Evolutionary conservation across 768 basidiomycete genomes (phyloP).

Genomic region (Gloeopeniophorella convolvens): DNA sequence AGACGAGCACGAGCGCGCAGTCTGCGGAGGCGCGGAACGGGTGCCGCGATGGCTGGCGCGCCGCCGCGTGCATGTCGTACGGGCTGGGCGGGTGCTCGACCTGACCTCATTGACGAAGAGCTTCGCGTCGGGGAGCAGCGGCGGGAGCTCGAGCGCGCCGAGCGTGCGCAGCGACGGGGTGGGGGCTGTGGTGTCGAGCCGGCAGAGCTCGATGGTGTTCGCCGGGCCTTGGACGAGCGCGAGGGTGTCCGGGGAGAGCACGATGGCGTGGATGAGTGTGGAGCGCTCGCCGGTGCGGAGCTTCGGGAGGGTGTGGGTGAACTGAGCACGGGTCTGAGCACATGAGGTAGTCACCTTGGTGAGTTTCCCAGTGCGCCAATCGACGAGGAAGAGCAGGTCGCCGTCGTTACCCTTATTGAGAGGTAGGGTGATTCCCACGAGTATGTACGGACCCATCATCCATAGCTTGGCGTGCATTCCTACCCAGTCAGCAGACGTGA

Average conservation of each 20-base stretch:
- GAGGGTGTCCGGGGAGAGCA: not conserved
- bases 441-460: not conserved
- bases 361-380: not conserved
- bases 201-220: conserved; percentile 4
- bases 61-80: not conserved
- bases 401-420: not conserved
- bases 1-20: not conserved
- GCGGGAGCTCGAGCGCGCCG: not conserved
- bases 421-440: not conserved
- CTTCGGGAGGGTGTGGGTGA: not conserved
- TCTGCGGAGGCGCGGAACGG: not conserved
- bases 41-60: not conserved
- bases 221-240: not conserved
- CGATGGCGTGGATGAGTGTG: conserved; percentile 1
- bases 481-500: not conserved
- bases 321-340: too few relatives aligned
- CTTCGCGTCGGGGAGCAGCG: not conserved
- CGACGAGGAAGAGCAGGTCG: not conserved
- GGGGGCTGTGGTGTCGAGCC: not conserved
- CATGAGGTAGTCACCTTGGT: not conserved
- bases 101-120: not conserved
- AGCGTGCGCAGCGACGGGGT: not conserved
- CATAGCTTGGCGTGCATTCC: not conserved
- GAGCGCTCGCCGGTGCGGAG: not conserved
- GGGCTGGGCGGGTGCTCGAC: not conserved